Evolutionary conservation across 2,329 filamentous ascomycete species (phyloP).

Genomic region (Microthyrium microscopicum): DNA sequence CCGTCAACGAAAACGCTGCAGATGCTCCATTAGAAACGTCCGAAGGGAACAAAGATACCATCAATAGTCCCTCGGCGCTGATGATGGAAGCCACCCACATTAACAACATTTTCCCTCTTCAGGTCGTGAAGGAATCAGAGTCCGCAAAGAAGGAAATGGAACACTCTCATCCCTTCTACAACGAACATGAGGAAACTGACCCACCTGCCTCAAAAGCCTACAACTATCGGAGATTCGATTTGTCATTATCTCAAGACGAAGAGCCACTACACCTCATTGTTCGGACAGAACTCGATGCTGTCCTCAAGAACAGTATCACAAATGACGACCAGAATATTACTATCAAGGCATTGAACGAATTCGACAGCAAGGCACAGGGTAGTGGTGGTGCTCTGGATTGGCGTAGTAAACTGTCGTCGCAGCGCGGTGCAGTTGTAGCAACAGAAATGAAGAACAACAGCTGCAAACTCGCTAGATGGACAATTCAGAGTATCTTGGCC

Average conservation of each 20-base stretch:
- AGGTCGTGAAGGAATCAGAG: slow-evolving; percentile 76
- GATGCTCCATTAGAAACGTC: slow-evolving; percentile 84
- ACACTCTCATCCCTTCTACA: slow-evolving; percentile 95
- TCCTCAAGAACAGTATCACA: slow-evolving; percentile 84
- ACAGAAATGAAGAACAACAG: slow-evolving; percentile 99
- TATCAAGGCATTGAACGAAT: slow-evolving; percentile 96
- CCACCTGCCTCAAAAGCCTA: slow-evolving; percentile 91
- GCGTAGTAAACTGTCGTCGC: slow-evolving; percentile 83
- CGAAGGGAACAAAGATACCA: slow-evolving; percentile 80
- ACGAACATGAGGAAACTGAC: slow-evolving; percentile 78
- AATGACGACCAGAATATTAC: slow-evolving; percentile 84
- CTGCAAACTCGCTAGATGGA: slow-evolving; percentile 97
- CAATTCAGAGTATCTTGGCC: slow-evolving; percentile 87
- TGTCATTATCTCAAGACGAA: slow-evolving; percentile 79
- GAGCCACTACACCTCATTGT: slow-evolving; percentile 87
- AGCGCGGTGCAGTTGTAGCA: slow-evolving; percentile 91
- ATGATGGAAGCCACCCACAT: slow-evolving; percentile 98
- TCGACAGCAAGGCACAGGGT: slow-evolving; percentile 93
- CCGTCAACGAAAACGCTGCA: slow-evolving; percentile 95
- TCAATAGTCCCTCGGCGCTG: slow-evolving; percentile 86
- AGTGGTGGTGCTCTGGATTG: slow-evolving; percentile 91
- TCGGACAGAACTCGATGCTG: slow-evolving; percentile 85
- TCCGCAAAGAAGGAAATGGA: slow-evolving; percentile 62
- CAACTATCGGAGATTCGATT: slow-evolving; percentile 94
- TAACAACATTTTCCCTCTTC: slow-evolving; percentile 98